Evolutionary conservation across 345 rosid genomes (phyloP), one percentile per base, ranked within the genome.

Genomic region (Gossypium bickii): DNA sequence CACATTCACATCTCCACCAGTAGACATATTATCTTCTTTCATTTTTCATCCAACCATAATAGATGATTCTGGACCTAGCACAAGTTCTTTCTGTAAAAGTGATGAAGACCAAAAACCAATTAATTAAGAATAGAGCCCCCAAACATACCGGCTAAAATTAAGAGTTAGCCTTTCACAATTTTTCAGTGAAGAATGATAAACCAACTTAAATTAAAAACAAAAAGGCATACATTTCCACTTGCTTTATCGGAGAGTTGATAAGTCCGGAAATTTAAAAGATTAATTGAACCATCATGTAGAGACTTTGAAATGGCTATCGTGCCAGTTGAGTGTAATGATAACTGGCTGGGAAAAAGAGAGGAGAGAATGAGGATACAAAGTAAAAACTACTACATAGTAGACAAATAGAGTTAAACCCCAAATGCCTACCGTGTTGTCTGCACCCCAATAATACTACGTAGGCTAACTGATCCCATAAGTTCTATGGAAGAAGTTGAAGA

Each of bases 201-300:
- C 53, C 9, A 44, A 47, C 75, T 43, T 59, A 24, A 72, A 72
- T 24, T 22, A 24, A 45, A 72, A 41, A 22, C 34, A 80, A 68
- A 74, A 73, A 66, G 82, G 70, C 87, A 74, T 86, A 93, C 99
- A 84, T 92, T 89, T 84, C 97, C 99, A 71, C 82, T 87, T 41
- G 97, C 75, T 73, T 91, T 87, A 70, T 88, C 92, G 34, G 97
- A 92, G 69, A 96, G 96, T 83, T 88, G 92, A 15, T 97, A 95
- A 34, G 95, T 92, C 97, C 98, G 93, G 1, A 83, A 77, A 83
- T 96, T 96, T 71, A 97, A 87, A 75, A 96, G 97, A 86, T 92
- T 96, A 61, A 92, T 82, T n/a, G 98, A 93, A 47, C 97, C 94
- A 86, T 96, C 93, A 72, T 75, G 84, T 80, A 92, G 82, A 82